Conservation (phyloP, 2,329 filamentous ascomycete species). For the Cladosporium sp. region DNA sequence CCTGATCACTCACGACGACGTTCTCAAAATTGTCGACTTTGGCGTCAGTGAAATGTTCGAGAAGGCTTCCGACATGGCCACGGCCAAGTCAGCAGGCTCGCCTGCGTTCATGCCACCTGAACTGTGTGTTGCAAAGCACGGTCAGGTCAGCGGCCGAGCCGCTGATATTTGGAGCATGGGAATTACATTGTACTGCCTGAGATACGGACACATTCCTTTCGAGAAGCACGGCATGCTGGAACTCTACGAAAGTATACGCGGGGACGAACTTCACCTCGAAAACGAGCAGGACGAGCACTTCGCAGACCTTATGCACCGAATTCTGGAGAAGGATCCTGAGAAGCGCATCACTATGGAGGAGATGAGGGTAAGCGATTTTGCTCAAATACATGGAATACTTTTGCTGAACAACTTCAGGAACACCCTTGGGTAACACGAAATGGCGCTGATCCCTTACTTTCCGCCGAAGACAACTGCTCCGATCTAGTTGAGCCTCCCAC, state of each 20-base stretch:
- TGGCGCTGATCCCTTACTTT: conserved; percentile 72
- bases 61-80: conserved; percentile 81
- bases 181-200: conserved; percentile 86
- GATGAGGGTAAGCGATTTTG: conserved; percentile 61
- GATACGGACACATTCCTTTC: conserved; percentile 86
- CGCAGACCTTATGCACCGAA: conserved; percentile 64
- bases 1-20: conserved; percentile 80
- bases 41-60: conserved; percentile 99
- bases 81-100: conserved; percentile 87
- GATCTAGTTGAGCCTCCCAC: conserved; percentile 79
- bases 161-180: conserved; percentile 99
- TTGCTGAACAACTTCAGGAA: conserved; percentile 51
- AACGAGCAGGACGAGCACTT: conserved; percentile 64
- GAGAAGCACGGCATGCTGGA: conserved; percentile 74
- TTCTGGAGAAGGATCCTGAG: conserved; percentile 80
- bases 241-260: conserved; percentile 83
- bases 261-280: conserved; percentile 60
- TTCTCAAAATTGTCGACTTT: conserved; percentile 97
- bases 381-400: conserved; percentile 3
- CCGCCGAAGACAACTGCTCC: conserved; percentile 80
- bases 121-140: conserved; percentile 80
- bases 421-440: conserved; percentile 90
- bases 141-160: conserved; percentile 80
- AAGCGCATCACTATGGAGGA: conserved; percentile 80
- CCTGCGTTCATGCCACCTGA: conserved; percentile 94